These are phyloP conservation scores for Zymoseptoria brevis DNA, from an alignment of 2,329 filamentous ascomycete species.

Conservation along the genomic window DNA sequence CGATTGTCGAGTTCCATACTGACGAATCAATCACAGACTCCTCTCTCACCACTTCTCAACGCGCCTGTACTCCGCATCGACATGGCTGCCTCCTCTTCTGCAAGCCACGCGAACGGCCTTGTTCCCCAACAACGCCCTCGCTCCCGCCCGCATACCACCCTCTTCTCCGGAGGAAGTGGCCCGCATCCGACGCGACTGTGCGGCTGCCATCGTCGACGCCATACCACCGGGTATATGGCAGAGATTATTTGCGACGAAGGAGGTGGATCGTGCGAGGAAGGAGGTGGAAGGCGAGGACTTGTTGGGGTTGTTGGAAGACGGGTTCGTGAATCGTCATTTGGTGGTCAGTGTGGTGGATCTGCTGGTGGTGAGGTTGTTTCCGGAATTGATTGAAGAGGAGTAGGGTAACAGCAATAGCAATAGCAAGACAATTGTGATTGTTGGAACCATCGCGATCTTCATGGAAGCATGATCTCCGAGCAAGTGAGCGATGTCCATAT, in stretches of 20 bases:
- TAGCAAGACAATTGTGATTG: background rate
- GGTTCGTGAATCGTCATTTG: slow-evolving; percentile 88
- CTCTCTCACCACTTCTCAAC: background rate
- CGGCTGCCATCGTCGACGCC: slow-evolving; percentile 46
- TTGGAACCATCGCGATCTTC: background rate
- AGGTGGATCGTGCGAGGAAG: slow-evolving; percentile 30
- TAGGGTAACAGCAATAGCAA: slow-evolving; percentile 19
- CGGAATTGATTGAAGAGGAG: slow-evolving; percentile 68
- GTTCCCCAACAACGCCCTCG: slow-evolving; percentile 78
- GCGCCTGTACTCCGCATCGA: slow-evolving; percentile 21
- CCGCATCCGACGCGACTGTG: slow-evolving; percentile 58
- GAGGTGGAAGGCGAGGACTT: slow-evolving; percentile 43
- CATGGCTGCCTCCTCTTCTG: slow-evolving; percentile 44
- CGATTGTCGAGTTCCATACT: background rate
- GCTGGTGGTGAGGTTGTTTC: slow-evolving; percentile 71
- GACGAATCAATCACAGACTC: background rate
- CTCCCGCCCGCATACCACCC: slow-evolving; percentile 53
- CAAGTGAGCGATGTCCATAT: background rate
- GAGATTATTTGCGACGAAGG: slow-evolving; percentile 35
- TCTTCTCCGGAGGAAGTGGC: slow-evolving; percentile 54
- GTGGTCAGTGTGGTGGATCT: slow-evolving; percentile 76
- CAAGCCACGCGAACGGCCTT: slow-evolving; percentile 66
- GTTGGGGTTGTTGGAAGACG: slow-evolving; percentile 68
- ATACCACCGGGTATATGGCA: slow-evolving; percentile 41
- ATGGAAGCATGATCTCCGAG: background rate